A percentile compares a stretch with the other conserved stretches of the same genome.
These are phyloP conservation scores for Roridomyces roridus DNA, from an alignment of 768 basidiomycete genomes.

Conservation along the genomic window DNA sequence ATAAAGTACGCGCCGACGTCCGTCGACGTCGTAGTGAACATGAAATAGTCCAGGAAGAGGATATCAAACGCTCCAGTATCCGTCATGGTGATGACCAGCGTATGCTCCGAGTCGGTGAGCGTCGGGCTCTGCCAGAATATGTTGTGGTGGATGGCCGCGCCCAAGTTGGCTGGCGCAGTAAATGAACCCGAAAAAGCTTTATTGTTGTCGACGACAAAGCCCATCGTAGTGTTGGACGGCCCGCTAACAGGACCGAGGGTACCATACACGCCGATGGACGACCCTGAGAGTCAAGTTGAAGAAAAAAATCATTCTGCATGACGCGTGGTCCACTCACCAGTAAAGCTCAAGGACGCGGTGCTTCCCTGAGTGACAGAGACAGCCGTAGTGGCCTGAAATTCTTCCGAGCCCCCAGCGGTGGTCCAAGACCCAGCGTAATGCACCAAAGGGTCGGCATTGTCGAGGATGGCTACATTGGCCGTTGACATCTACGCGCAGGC, in stretches of 20 bases:
- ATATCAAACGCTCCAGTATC: neutral
- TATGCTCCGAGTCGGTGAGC: constrained; percentile 1
- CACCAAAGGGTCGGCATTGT: neutral
- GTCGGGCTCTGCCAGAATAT: neutral
- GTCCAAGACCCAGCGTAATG: constrained; percentile 7
- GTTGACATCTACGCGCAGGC: constrained; percentile 34
- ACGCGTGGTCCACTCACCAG: neutral
- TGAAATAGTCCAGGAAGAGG: constrained; percentile 16
- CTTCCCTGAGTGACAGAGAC: neutral
- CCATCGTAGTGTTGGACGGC: neutral
- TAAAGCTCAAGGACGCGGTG: constrained; percentile 6
- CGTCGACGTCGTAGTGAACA: constrained; percentile 12
- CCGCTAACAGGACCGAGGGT: neutral
- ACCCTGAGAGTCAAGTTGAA: neutral
- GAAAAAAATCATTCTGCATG: neutral
- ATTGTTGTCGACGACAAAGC: constrained; percentile 2
- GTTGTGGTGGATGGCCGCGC: neutral
- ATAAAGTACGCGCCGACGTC: constrained; percentile 3
- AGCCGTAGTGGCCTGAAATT: constrained; percentile 1
- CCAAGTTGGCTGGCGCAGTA: neutral
- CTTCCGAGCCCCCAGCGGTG: neutral
- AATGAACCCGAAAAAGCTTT: neutral
- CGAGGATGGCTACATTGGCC: constrained; percentile 5
- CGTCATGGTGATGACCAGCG: constrained; percentile 14
- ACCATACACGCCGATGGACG: constrained; percentile 4